Base-by-base conservation (phyloP, 1,139 yeast species). In the Debaryomyces subglobosus region DNA sequence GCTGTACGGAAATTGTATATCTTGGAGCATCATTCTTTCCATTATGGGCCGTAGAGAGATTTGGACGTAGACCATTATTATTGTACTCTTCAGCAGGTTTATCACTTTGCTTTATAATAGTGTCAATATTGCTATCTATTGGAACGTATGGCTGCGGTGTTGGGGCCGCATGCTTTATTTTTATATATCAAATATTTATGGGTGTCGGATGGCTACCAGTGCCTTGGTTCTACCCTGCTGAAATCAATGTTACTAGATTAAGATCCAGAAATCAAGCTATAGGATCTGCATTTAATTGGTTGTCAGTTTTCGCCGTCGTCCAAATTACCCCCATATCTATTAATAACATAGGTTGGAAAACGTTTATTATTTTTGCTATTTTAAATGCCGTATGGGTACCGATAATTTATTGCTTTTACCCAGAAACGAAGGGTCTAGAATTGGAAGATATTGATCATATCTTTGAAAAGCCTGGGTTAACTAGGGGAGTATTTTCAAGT, bases 41-140 rank as follows among this genome's bases (percentile, higher is more conserved):
- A 4, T 75, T 76, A 60, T 78, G 75, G 65, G 58, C 78, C 55
- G 71, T 82, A 55, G 88, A 85, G 55, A 70, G 72, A 44, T 61
- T 83, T 40, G 80, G 80, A 52, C 83, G 85, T 54, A 79, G 89
- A 70, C 78, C 68, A 48, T 62, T 72, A 60, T 63, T 74, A 57
- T 63, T 71, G 55, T 57, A 58, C 44, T 77, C 78, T 45, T 73
- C 76, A 24, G 36, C 58, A 42, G 74, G 75, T 41, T 68, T 45
- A 25, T 33, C 39, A 4, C 16, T 44, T 24, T 44, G 46, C 38
- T 44, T 39, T 16, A 23, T 44, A 5, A 64, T 51, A 67, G 60
- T 49, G 37, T 61, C 45, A 53, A 68, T 21, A 60, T 62, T 57
- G 52, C 60, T 45, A 62, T 30, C 64, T 63, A 47, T 62, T 62